Evolutionary conservation across 805 yeast species (phyloP).

Genomic region (Suhomyces canberraensis): DNA sequence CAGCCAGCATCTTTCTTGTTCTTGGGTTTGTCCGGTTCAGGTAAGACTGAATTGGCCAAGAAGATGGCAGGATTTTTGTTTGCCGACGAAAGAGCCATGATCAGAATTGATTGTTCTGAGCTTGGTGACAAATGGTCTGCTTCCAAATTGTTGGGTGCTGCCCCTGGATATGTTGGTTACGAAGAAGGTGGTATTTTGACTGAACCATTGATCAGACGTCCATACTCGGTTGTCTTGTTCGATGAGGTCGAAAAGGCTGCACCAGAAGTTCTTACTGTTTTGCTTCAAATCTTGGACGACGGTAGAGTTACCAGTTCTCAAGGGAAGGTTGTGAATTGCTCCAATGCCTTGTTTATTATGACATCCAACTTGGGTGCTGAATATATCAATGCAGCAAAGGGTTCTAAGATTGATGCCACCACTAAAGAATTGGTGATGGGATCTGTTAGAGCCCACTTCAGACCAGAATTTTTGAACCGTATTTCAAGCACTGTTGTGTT

Average conservation of each 20-base stretch:
- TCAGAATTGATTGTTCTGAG: slow-evolving; percentile 97
- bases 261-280: slow-evolving; percentile 91
- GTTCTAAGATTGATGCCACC: slow-evolving; percentile 60
- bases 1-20: slow-evolving; percentile 96
- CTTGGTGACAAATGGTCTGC: slow-evolving; percentile 93
- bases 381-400: slow-evolving; percentile 65
- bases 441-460: slow-evolving; percentile 82
- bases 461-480: slow-evolving; percentile 97
- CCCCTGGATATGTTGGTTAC: slow-evolving; percentile 93
- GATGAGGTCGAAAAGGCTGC: slow-evolving; percentile 99
- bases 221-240: slow-evolving; percentile 92
- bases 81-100: slow-evolving; percentile 94
- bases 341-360: slow-evolving; percentile 91
- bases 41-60: slow-evolving; percentile 97
- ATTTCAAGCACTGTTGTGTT: slow-evolving; percentile 90
- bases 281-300: slow-evolving; percentile 91
- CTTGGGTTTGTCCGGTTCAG: slow-evolving; percentile 94
- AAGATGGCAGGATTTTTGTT: slow-evolving; percentile 94
- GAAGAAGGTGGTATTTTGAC: slow-evolving; percentile 97
- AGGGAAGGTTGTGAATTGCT: slow-evolving; percentile 90
- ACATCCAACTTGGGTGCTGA: slow-evolving; percentile 97
- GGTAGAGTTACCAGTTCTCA: slow-evolving; percentile 94
- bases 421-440: slow-evolving; percentile 80
- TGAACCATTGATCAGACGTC: slow-evolving; percentile 84
- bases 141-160: slow-evolving; percentile 92